These are phyloP conservation scores for Shiraia sp. DNA, from an alignment of 2,329 filamentous ascomycete species.

Conservation along the genomic window DNA sequence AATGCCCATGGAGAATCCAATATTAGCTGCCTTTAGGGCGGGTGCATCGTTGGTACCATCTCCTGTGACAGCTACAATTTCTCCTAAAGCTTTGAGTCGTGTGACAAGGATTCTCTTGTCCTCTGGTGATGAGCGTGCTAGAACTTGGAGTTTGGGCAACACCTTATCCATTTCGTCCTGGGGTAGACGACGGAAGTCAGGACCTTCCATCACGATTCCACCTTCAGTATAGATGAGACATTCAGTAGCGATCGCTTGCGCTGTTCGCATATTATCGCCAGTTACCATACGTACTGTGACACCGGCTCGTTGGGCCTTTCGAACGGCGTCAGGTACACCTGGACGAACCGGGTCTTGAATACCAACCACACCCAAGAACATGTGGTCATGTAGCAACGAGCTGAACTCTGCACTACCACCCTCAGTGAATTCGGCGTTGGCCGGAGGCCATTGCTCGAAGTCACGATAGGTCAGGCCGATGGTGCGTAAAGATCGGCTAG, in stretches of 20 bases:
- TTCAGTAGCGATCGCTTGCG: slow-evolving; percentile 92
- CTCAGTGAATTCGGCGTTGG: slow-evolving; percentile 18
- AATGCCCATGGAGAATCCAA: slow-evolving; percentile 91
- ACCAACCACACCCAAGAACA: slow-evolving; percentile 84
- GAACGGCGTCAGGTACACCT: slow-evolving; percentile 82
- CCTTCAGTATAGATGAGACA: slow-evolving; percentile 84
- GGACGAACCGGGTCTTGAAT: slow-evolving; percentile 95
- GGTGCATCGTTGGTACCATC: slow-evolving; percentile 98
- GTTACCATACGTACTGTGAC: slow-evolving; percentile 97
- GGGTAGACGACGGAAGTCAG: slow-evolving; percentile 84
- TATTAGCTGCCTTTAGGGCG: slow-evolving; percentile 95
- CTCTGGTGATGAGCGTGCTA: slow-evolving; percentile 91
- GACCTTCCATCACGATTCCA: slow-evolving; percentile 80
- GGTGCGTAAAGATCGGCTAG: slow-evolving; percentile 47
- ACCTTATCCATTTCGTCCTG: slow-evolving; percentile 77
- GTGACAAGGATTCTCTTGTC: slow-evolving; percentile 97
- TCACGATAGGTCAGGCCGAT: slow-evolving; percentile 49
- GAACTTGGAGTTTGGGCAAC: slow-evolving; percentile 80
- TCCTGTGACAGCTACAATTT: slow-evolving; percentile 97
- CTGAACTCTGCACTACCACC: slow-evolving; percentile 25
- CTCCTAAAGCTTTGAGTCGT: slow-evolving; percentile 82
- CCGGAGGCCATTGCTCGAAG: slow-evolving; percentile 42
- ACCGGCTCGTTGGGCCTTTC: slow-evolving; percentile 84
- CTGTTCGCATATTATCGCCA: slow-evolving; percentile 93
- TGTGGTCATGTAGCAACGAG: slow-evolving; percentile 55